phyloP scores from a whole-genome alignment of 768 basidiomycete species.

The Phylloporus rhodoxanthus region DNA sequence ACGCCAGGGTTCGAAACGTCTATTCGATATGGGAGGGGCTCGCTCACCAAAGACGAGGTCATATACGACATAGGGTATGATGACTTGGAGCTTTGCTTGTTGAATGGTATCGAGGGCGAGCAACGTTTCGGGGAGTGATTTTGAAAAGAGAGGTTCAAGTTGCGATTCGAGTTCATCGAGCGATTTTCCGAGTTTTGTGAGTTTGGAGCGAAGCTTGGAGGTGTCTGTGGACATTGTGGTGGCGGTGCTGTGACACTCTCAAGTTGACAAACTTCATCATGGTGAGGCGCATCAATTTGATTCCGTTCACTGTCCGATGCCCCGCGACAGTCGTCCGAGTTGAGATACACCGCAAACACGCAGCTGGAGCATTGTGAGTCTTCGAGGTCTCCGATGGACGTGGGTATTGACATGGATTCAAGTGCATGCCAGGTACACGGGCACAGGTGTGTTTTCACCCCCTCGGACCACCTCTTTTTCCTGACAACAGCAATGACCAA shows the following conservation, averaged over 20 bases:
- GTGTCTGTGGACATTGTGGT: constrained; percentile 34
- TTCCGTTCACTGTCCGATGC: constrained; percentile 1
- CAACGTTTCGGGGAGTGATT: constrained; percentile 62
- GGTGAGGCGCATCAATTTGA: constrained; percentile 7
- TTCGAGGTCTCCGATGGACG: neutral
- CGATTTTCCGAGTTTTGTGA: constrained; percentile 47
- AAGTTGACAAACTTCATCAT: constrained; percentile 12
- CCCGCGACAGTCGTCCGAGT: constrained; percentile 67
- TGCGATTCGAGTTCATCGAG: constrained; percentile 64
- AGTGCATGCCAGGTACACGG: constrained; percentile 96
- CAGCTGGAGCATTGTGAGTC: constrained; percentile 88
- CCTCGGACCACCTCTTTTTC: constrained; percentile 1
- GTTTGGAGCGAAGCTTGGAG: constrained; percentile 32
- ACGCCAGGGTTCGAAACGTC: neutral
- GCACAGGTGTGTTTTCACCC: constrained; percentile 62
- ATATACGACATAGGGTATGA: constrained; percentile 77
- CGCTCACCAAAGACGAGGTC: constrained; percentile 79
- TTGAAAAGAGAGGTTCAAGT: constrained; percentile 61
- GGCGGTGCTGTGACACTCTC: constrained; percentile 6
- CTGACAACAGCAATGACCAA: constrained; percentile 26
- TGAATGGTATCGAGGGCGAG: constrained; percentile 64
- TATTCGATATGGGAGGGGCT: too few species aligned
- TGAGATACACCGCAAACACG: constrained; percentile 93
- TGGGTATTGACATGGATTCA: constrained; percentile 10
- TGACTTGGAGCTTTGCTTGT: constrained; percentile 75